These are phyloP conservation scores for Heliocybe sulcata DNA, from an alignment of 1,284 basidiomycete species.

Conservation along the genomic window DNA sequence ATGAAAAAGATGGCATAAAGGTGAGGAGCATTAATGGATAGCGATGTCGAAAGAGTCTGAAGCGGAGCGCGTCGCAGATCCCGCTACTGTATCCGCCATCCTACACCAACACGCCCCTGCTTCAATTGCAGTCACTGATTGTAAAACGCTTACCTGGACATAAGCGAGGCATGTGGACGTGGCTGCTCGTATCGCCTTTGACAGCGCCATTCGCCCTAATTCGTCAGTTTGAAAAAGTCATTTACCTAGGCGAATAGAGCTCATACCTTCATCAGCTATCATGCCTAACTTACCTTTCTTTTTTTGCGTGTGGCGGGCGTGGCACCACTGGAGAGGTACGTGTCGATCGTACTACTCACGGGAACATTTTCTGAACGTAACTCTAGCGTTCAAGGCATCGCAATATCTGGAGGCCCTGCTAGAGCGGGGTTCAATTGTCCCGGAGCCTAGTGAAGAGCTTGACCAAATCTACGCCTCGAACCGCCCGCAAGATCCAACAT, in stretches of 20 bases:
- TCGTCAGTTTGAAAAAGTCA: constrained; percentile 39
- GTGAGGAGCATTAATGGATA: constrained; percentile 2
- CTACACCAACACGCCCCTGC: constrained; percentile 37
- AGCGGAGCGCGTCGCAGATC: constrained; percentile 34
- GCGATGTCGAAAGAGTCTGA: constrained; percentile 14
- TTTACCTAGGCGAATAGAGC: not conserved
- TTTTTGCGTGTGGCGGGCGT: constrained; percentile 77
- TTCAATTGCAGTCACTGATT: constrained; percentile 46
- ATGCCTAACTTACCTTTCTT: constrained; percentile 81
- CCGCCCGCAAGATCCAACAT: constrained; percentile 17
- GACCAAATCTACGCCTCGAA: constrained; percentile 49
- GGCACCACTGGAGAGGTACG: constrained; percentile 73
- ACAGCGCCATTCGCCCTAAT: constrained; percentile 69
- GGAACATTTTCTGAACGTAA: constrained; percentile 1
- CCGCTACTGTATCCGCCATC: constrained; percentile 63
- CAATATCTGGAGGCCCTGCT: constrained; percentile 59
- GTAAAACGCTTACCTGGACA: constrained; percentile 54
- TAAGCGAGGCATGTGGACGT: constrained; percentile 54
- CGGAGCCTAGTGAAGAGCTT: constrained; percentile 43
- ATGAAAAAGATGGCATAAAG: not conserved
- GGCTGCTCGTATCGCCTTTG: constrained; percentile 57
- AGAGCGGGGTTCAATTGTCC: constrained; percentile 43
- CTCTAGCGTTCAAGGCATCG: constrained; percentile 63
- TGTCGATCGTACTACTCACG: constrained; percentile 3
- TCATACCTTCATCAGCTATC: constrained; percentile 40